A percentile compares a stretch with the other conserved stretches of the same genome.
Evolutionary conservation across 768 basidiomycete species (phyloP).

Genomic region (Suillus luteus): DNA sequence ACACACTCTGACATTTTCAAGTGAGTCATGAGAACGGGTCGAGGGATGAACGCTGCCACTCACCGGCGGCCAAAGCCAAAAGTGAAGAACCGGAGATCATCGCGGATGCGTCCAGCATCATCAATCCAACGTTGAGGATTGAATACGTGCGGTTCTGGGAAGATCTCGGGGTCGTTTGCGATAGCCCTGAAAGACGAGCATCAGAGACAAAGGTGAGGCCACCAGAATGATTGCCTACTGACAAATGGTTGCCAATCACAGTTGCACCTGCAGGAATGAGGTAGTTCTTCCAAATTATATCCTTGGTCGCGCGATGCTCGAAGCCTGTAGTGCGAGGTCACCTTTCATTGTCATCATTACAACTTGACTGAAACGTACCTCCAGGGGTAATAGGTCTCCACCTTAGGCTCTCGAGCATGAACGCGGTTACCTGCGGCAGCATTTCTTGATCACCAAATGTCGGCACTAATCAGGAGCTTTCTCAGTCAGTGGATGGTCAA

Average conservation of each 20-base stretch:
- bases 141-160: slow-evolving; percentile 56
- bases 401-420: slow-evolving; percentile 37
- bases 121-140: slow-evolving; percentile 55
- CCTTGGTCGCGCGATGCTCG: slow-evolving; percentile 60
- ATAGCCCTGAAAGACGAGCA: slow-evolving; percentile 35
- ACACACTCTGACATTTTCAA: slow-evolving; percentile 43
- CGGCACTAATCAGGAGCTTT: slow-evolving; percentile 30
- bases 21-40: not conserved
- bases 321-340: slow-evolving; percentile 43
- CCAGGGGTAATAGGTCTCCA: slow-evolving; percentile 40
- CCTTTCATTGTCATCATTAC: not conserved
- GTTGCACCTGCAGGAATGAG: slow-evolving; percentile 43
- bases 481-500: not conserved
- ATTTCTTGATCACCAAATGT: slow-evolving; percentile 36
- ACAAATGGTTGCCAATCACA: slow-evolving; percentile 43
- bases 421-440: slow-evolving; percentile 39
- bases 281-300: slow-evolving; percentile 44
- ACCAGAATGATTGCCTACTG: slow-evolving; percentile 4
- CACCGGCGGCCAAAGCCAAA: slow-evolving; percentile 41
- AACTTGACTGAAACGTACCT: slow-evolving; percentile 20
- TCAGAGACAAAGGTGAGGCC: not conserved
- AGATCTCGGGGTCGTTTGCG: slow-evolving; percentile 52
- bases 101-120: slow-evolving; percentile 24
- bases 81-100: slow-evolving; percentile 32
- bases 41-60: slow-evolving; percentile 3